Conservation (phyloP, 2,329 filamentous ascomycete species). For the Pestalotiopsis sp. region DNA sequence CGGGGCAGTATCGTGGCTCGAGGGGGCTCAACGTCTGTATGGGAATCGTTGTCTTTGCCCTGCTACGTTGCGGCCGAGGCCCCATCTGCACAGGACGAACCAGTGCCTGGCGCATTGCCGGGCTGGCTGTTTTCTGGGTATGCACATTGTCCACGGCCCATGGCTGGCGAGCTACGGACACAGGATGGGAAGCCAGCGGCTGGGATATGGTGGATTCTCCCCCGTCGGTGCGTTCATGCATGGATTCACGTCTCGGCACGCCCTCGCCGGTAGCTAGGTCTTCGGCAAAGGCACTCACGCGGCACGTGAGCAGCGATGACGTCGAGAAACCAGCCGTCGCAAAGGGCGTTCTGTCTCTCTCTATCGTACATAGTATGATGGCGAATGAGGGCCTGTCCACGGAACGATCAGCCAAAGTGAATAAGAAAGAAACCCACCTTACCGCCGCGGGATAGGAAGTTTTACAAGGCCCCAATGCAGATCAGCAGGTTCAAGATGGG, state of each 20-base stretch:
- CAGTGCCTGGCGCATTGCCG: background rate
- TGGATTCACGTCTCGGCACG: constrained; percentile 5
- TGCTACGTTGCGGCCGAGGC: constrained; percentile 12
- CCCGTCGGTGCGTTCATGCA: background rate
- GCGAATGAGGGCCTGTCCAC: constrained; percentile 27
- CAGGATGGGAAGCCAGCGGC: background rate
- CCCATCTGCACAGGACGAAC: too few species aligned
- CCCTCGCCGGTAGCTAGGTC: constrained; percentile 21
- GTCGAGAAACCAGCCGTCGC: constrained; percentile 26
- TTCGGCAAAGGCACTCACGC: constrained; percentile 24
- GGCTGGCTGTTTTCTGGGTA: background rate
- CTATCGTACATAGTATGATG: constrained; percentile 30
- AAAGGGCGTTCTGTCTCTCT: constrained; percentile 29
- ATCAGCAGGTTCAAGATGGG: constrained; percentile 32
- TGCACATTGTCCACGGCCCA: too few species aligned
- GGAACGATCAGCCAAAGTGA: background rate
- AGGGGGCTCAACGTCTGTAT: constrained; percentile 15
- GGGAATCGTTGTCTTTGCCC: constrained; percentile 18
- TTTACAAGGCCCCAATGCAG: constrained; percentile 33
- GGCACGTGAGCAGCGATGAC: constrained; percentile 24
- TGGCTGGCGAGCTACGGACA: too few species aligned
- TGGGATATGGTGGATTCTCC: constrained; percentile 2
- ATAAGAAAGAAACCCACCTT: background rate
- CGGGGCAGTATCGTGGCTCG: constrained; percentile 8
- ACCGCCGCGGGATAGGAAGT: too few species aligned